A percentile compares a stretch with the other conserved stretches of the same genome.
Conservation (phyloP, 1,284 basidiomycete species). For the Earliella scabrosa region DNA sequence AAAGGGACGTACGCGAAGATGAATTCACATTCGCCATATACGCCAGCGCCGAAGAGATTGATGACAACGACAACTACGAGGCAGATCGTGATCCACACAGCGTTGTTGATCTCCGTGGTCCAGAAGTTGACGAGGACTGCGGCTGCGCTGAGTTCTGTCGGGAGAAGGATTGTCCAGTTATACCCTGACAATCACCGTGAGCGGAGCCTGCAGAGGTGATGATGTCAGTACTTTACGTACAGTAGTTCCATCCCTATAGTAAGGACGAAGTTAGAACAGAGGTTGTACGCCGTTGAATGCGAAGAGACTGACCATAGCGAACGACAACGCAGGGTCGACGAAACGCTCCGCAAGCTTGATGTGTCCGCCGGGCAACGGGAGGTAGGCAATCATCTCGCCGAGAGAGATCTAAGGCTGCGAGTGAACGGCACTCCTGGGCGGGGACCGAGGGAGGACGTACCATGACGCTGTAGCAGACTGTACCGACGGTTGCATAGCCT, state of each 20-base stretch:
- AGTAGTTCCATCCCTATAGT: slow-evolving; percentile 65
- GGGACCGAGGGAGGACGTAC: slow-evolving; percentile 23
- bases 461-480: slow-evolving; percentile 58
- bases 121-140: slow-evolving; percentile 70
- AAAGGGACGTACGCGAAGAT: slow-evolving; percentile 49
- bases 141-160: slow-evolving; percentile 67
- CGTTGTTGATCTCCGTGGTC: slow-evolving; percentile 53
- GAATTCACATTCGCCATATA: slow-evolving; percentile 58
- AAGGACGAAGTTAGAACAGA: neutral
- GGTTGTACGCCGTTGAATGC: neutral
- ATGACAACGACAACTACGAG: slow-evolving; percentile 66
- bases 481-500: slow-evolving; percentile 65
- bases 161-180: slow-evolving; percentile 60
- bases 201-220: neutral
- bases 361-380: slow-evolving; percentile 72
- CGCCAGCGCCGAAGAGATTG: slow-evolving; percentile 64
- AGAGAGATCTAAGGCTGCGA: slow-evolving; percentile 42
- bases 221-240: slow-evolving; percentile 24
- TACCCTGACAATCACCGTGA: slow-evolving; percentile 36
- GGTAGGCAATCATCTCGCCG: slow-evolving; percentile 69
- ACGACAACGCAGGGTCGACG: slow-evolving; percentile 70
- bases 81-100: slow-evolving; percentile 68
- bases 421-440: neutral
- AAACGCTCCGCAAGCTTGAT: slow-evolving; percentile 73
- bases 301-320: slow-evolving; percentile 49